Base-by-base conservation (phyloP, 129 eudicot species). In the Artemisia annua region DNA sequence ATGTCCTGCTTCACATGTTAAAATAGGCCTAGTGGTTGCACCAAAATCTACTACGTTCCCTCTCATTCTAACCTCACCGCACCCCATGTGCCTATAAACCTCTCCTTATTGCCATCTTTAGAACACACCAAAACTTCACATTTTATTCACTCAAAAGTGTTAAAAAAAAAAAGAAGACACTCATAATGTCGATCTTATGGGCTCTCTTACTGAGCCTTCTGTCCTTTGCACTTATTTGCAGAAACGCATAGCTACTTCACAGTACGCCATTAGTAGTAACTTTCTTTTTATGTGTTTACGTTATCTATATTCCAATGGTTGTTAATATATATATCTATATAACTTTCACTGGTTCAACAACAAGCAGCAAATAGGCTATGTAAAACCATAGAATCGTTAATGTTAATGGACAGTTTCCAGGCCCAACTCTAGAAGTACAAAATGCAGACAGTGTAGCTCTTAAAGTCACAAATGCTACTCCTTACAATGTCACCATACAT, bases 401-500 rank as follows among this genome's bases (percentile, higher is more conserved):
- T 19, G 67, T 63, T 8, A 90, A 90, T 20, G 87, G 93, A 7
- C 86, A 81, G 53, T 90, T 80, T 55, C 91, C 93, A 0, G 93
- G 96, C 44, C 96, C 93, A 12, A 81, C 90, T 3, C 62, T 85
- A 53, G 79, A 83, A 46, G 93, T 87, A 16, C 68, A 77, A 39
- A 68, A 90, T 72, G 94, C 91, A 0, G 93, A 90, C 35, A 87
- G 81, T 8, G 66, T 90, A 15, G 84, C 81, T 30, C 71, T 90
- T 73, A 85, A 64, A 72, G 96, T 83, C 51, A 15, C 68, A 3
- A 90, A 90, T 70, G 63, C 58, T 1, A 87, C 91, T 3, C 86
- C 68, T 43, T 90, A 90, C 77, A 85, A 87, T 74, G 84, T 87
- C 79, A 80, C 96, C 7, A 75, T 90, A 49, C 94, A 89, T 69